Conservation (phyloP, 768 basidiomycete species). For the Agrocybe pediades region DNA sequence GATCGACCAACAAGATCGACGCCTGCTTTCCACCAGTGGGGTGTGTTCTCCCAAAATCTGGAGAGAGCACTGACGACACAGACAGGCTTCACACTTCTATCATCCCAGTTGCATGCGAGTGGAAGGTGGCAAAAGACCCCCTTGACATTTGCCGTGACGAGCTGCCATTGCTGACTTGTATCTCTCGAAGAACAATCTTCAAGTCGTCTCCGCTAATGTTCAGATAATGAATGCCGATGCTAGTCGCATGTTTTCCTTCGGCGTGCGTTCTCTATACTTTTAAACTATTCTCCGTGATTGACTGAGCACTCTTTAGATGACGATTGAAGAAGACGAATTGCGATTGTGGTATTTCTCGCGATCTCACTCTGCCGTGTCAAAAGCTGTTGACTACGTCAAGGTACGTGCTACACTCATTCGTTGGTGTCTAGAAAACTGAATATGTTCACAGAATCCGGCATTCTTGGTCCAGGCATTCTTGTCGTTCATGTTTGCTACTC, state of each 20-base stretch:
- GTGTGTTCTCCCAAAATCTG: too few species aligned
- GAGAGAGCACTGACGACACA: not conserved
- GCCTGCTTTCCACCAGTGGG: too few species aligned
- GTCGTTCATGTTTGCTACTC: not conserved
- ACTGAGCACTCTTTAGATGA: not conserved
- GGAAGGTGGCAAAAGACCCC: not conserved
- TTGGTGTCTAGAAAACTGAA: not conserved
- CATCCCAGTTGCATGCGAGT: not conserved
- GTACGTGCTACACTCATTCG: not conserved
- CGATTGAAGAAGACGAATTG: not conserved
- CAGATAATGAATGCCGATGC: slow-evolving; percentile 1
- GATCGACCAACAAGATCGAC: not conserved
- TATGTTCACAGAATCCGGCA: not conserved
- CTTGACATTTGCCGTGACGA: not conserved
- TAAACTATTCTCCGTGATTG: not conserved
- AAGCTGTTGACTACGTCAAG: not conserved
- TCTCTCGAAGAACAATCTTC: not conserved
- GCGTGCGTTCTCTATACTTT: not conserved
- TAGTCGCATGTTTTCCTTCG: not conserved
- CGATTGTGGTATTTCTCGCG: not conserved
- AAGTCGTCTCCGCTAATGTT: not conserved
- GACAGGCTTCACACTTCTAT: not conserved
- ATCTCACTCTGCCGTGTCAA: not conserved
- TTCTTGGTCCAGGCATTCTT: not conserved
- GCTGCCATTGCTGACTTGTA: not conserved